Evolutionary conservation across 495 filamentous ascomycete genomes (phyloP).

Genomic region (Cenococcum geophilum): DNA sequence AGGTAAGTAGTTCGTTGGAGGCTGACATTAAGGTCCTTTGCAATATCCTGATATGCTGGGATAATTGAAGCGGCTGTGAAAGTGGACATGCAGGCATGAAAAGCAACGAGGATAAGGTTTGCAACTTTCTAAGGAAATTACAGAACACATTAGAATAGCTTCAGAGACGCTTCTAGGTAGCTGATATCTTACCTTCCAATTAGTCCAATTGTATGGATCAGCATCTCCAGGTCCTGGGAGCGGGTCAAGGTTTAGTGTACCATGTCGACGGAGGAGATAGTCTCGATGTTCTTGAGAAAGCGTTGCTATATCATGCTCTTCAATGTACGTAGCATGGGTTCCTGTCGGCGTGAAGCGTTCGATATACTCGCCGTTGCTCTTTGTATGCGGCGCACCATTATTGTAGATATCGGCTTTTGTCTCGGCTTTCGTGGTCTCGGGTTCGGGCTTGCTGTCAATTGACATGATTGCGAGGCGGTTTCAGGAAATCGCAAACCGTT

Average conservation of each 20-base stretch:
- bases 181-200: constrained; percentile 45
- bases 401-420: too few species aligned
- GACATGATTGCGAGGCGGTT: too few species aligned
- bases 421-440: too few species aligned
- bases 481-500: too few species aligned
- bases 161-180: background rate
- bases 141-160: constrained; percentile 1
- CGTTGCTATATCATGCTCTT: constrained; percentile 6
- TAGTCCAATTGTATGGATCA: constrained; percentile 54
- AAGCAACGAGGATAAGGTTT: constrained; percentile 50
- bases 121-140: constrained; percentile 44
- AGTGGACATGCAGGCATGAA: constrained; percentile 53
- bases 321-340: constrained; percentile 22
- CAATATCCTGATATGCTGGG: constrained; percentile 47
- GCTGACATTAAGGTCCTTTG: constrained; percentile 39
- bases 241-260: constrained; percentile 50
- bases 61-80: constrained; percentile 51
- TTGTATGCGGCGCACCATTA: too few species aligned
- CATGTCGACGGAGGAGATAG: constrained; percentile 50
- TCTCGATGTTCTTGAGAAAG: constrained; percentile 43
- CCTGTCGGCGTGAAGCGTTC: constrained; percentile 8
- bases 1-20: constrained; percentile 47
- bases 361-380: background rate
- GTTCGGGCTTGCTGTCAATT: too few species aligned
- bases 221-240: constrained; percentile 45